Conservation (phyloP, 2,329 filamentous ascomycete genomes). For the Diplodia corticola region DNA sequence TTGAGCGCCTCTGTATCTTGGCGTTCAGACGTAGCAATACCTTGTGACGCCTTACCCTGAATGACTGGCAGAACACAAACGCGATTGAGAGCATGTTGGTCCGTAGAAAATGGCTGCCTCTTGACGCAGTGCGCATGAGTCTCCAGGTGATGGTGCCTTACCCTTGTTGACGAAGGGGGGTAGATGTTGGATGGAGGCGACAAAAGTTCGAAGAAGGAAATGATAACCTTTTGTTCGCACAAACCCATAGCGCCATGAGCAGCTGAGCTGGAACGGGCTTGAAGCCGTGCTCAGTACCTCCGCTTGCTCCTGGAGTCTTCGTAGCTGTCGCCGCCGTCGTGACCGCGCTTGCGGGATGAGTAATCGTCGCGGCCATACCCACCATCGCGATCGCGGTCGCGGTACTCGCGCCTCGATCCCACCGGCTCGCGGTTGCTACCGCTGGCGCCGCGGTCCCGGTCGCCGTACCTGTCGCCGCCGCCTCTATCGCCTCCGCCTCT, state of each 20-base stretch:
- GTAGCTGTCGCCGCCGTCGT: constrained; percentile 75
- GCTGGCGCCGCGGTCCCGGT: constrained; percentile 49
- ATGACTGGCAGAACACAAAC: not conserved
- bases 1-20: not conserved
- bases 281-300: constrained; percentile 46
- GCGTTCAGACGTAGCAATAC: constrained; percentile 14
- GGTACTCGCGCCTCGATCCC: constrained; percentile 63
- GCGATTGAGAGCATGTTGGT: not conserved
- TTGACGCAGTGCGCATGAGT: constrained; percentile 1
- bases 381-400: constrained; percentile 35
- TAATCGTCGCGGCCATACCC: constrained; percentile 42
- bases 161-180: constrained; percentile 23
- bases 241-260: constrained; percentile 14
- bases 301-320: constrained; percentile 69
- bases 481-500: constrained; percentile 42
- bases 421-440: constrained; percentile 86
- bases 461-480: constrained; percentile 39
- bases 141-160: constrained; percentile 14
- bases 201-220: constrained; percentile 17
- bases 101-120: not conserved
- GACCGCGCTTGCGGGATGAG: constrained; percentile 55
- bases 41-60: constrained; percentile 19
- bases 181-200: not conserved
- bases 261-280: constrained; percentile 14
- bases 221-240: constrained; percentile 23